Conservation (phyloP, 805 yeast genomes). For the Yueomyces sp. region DNA sequence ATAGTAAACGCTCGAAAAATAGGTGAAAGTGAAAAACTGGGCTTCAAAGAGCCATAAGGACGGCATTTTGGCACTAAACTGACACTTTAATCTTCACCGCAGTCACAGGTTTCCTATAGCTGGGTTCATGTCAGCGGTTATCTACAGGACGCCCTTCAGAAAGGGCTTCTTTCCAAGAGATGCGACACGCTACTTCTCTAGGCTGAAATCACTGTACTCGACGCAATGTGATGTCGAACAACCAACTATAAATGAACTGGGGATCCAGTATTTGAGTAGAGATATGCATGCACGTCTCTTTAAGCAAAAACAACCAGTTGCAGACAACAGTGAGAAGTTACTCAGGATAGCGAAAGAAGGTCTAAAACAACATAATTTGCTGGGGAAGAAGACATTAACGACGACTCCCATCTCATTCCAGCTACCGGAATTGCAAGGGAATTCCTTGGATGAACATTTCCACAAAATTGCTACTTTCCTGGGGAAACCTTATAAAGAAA, state of each 20-base stretch:
- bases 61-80: no score
- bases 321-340: slow-evolving; percentile 21
- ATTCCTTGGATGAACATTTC: slow-evolving; percentile 73
- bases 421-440: slow-evolving; percentile 66
- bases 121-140: no score
- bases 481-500: slow-evolving; percentile 44
- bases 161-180: no score
- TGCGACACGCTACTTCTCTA: no score
- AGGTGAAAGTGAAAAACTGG: no score
- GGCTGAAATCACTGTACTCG: no score
- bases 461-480: slow-evolving; percentile 48
- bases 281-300: slow-evolving; percentile 50
- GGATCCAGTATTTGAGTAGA: slow-evolving; percentile 62
- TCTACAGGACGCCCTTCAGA: no score
- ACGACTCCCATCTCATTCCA: slow-evolving; percentile 44
- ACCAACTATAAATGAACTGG: slow-evolving; percentile 61
- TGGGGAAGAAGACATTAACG: slow-evolving; percentile 60
- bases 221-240: slow-evolving; percentile 14
- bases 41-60: no score
- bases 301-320: slow-evolving; percentile 13
- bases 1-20: no score
- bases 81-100: no score
- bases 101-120: no score
- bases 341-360: slow-evolving; percentile 46
- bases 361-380: slow-evolving; percentile 46